Base-by-base conservation (phyloP, 805 yeast genomes). In the Candida oleophila region DNA sequence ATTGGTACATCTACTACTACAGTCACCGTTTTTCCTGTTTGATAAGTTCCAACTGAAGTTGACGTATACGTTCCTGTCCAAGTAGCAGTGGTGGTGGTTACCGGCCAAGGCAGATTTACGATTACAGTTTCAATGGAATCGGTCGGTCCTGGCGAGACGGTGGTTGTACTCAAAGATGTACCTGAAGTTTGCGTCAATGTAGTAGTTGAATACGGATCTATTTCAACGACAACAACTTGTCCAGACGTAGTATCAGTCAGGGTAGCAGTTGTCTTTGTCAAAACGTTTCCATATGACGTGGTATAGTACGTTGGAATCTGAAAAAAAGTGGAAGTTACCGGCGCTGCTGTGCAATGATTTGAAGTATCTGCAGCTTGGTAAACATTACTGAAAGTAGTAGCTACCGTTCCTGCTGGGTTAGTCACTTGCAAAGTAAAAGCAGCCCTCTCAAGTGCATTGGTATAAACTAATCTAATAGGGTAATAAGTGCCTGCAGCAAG, bases 121-220 rank as follows among this genome's bases (percentile, higher is more conserved):
- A 47, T 28, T 3, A 45, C 41, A 3, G 52, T 46, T 16, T 40
- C 43, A 14, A 20, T 45, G 46, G 3, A 48, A 47, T 3, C 34
- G 21, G 3, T 22, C 35, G 16, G 45, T 47, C 2, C 18, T 15
- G n/a, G 44, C 21, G 15, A 25, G 9, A 25, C 30, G 5, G 47
- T 21, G 2, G 52, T 50, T 2, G 47, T 41, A 15, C 50, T 37
- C 3, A 25, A 16, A 3, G 52, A 38, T 16, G 49, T 50, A 16
- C 50, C 44, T 49, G 49, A 48, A 4, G 38, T 18, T 16, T 9
- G 22, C 8, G 43, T 16, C 5, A 28, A 8, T 12, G 43, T 40
- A 3, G 7, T 38, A 3, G 18, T 18, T 3, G 19, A 7, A 15
- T 33, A 14, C 15, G 36, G 18, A 15, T 12, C 18, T 20, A n/a